A percentile compares a stretch with the other conserved stretches of the same genome.
These are phyloP conservation scores for Jatropha podagrica DNA, from an alignment of 441 rosid genomes.

Conservation along the genomic window DNA sequence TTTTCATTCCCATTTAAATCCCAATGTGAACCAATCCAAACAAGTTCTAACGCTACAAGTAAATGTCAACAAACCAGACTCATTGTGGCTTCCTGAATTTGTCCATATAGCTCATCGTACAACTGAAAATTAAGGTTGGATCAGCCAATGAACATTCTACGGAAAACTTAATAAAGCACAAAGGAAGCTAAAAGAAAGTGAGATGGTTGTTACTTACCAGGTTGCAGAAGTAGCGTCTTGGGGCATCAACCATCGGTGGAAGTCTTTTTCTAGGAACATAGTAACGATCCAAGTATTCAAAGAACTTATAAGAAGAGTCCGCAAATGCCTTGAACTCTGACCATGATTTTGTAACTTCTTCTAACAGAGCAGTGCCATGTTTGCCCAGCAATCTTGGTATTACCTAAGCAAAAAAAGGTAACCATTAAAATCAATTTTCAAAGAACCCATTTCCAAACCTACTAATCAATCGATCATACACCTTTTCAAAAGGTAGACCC, in stretches of 20 bases:
- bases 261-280: neutral
- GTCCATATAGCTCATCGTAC: slow-evolving; percentile 2
- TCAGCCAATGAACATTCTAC: neutral
- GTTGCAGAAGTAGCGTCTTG: neutral
- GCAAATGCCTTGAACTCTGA: slow-evolving; percentile 17
- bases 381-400: slow-evolving; percentile 27
- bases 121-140: slow-evolving; percentile 5
- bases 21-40: too few relatives aligned
- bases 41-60: neutral
- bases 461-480: too few relatives aligned
- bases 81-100: slow-evolving; percentile 13
- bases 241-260: neutral
- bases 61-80: slow-evolving; percentile 8
- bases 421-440: neutral
- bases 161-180: neutral
- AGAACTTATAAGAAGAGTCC: neutral
- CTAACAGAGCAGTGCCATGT: slow-evolving; percentile 4
- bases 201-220: neutral
- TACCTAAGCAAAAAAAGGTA: slow-evolving; percentile 23
- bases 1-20: too few relatives aligned
- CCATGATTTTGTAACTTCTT: slow-evolving; percentile 7
- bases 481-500: too few relatives aligned
- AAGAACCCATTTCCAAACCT: neutral
- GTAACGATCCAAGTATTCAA: slow-evolving; percentile 4
- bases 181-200: neutral